These are phyloP conservation scores for Suhomyces sp. DNA, from an alignment of 805 yeast species.

Conservation along the genomic window DNA sequence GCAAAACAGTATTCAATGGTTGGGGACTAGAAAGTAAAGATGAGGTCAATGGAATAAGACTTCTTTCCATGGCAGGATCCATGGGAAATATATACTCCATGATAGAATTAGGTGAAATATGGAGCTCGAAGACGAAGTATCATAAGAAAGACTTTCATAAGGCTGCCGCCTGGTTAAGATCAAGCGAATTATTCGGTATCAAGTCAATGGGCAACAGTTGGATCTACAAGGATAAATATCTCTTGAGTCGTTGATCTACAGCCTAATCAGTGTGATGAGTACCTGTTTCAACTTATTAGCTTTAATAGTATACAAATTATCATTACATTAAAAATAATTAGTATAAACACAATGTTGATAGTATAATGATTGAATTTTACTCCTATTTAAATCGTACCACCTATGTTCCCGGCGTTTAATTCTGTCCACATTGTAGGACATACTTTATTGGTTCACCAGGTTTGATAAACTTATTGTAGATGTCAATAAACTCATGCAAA, in stretches of 20 bases:
- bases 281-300: too few species aligned
- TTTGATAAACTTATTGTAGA: conserved; percentile 15
- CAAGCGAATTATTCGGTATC: conserved; percentile 62
- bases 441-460: conserved; percentile 13
- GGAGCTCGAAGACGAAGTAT: conserved; percentile 54
- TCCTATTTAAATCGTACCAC: too few species aligned
- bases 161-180: conserved; percentile 71
- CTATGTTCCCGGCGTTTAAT: not conserved
- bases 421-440: conserved; percentile 8
- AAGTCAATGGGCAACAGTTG: conserved; percentile 67
- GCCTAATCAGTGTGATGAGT: too few species aligned
- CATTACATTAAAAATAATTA: too few species aligned
- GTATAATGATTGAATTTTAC: too few species aligned
- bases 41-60: conserved; percentile 55
- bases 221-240: conserved; percentile 72
- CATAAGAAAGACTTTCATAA: conserved; percentile 56
- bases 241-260: too few species aligned
- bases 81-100: conserved; percentile 69
- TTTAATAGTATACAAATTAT: too few species aligned
- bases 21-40: conserved; percentile 52
- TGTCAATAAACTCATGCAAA: conserved; percentile 32
- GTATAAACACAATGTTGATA: too few species aligned
- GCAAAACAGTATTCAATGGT: conserved; percentile 54
- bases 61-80: conserved; percentile 63
- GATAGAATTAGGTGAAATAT: conserved; percentile 68